Evolutionary conservation across 2,329 filamentous ascomycete genomes (phyloP).

Genomic region (Penicillium decumbens): DNA sequence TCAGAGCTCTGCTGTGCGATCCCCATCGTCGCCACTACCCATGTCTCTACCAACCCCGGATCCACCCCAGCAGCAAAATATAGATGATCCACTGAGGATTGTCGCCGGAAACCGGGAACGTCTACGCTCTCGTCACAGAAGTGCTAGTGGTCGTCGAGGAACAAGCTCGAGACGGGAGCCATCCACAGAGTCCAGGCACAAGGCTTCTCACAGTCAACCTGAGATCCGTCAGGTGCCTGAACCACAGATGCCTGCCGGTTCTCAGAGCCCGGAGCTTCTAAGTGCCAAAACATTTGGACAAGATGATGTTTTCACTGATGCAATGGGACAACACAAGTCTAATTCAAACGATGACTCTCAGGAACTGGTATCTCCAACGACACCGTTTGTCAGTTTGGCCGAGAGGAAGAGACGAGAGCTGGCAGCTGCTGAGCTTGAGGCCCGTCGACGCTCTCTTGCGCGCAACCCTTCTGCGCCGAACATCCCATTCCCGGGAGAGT

Average conservation of each 20-base stretch:
- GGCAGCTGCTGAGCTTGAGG: constrained; percentile 80
- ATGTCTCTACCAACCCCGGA: constrained; percentile 53
- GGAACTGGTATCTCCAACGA: constrained; percentile 20
- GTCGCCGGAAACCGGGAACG: constrained; percentile 45
- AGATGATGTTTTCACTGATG: constrained; percentile 7
- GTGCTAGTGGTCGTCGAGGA: constrained; percentile 47
- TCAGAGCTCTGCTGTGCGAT: constrained; percentile 58
- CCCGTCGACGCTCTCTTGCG: constrained; percentile 77
- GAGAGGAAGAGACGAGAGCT: constrained; percentile 67
- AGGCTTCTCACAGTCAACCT: constrained; percentile 34
- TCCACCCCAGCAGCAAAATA: constrained; percentile 50
- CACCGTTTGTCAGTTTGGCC: constrained; percentile 44
- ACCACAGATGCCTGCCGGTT: constrained; percentile 10
- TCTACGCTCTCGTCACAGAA: constrained; percentile 49
- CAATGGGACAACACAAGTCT: constrained; percentile 3
- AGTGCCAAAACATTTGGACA: constrained; percentile 4
- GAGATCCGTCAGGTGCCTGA: constrained; percentile 26
- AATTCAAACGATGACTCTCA: constrained; percentile 18
- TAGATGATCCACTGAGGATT: constrained; percentile 56
- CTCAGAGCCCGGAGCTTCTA: constrained; percentile 6
- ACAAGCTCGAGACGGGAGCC: constrained; percentile 42
- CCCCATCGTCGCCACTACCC: constrained; percentile 75
- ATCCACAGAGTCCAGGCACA: constrained; percentile 45
- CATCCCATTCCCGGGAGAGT: constrained; percentile 68
- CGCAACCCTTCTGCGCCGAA: constrained; percentile 72